A percentile compares a stretch with the other conserved stretches of the same genome.
Evolutionary conservation across 805 yeast species (phyloP).

Genomic region (Candida berthetii): DNA sequence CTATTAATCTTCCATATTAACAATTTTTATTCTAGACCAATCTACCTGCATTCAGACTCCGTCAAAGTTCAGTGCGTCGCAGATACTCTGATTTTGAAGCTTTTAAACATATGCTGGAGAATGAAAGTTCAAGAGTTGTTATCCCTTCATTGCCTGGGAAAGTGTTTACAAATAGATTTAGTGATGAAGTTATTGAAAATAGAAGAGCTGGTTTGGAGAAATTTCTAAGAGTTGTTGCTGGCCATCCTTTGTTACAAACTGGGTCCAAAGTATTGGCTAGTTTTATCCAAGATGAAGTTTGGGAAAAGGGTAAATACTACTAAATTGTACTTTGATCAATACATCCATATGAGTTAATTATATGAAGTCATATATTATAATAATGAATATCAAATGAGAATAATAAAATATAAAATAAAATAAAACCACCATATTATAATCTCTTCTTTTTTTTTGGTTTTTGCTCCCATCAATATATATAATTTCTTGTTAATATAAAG

Average conservation of each 20-base stretch:
- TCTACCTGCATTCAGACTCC: slow-evolving; percentile 75
- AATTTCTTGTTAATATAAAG: slow-evolving; percentile 28
- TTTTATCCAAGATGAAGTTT: slow-evolving; percentile 81
- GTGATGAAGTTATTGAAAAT: slow-evolving; percentile 76
- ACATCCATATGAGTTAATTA: background rate
- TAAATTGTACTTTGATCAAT: background rate
- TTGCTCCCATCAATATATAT: no score
- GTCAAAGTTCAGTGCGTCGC: slow-evolving; percentile 66
- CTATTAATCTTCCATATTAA: no score
- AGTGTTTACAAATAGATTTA: slow-evolving; percentile 65
- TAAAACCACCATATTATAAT: no score
- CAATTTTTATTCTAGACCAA: slow-evolving; percentile 71
- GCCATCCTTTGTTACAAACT: slow-evolving; percentile 90
- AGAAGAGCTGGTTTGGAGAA: slow-evolving; percentile 80
- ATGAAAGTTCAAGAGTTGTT: slow-evolving; percentile 72
- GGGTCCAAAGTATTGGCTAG: slow-evolving; percentile 73
- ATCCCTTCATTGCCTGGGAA: slow-evolving; percentile 93
- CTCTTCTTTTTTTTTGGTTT: no score
- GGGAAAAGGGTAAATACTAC: slow-evolving; percentile 37
- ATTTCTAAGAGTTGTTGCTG: slow-evolving; percentile 74
- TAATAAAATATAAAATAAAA: no score
- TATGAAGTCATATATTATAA: no score
- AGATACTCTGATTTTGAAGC: slow-evolving; percentile 87
- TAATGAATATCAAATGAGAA: no score
- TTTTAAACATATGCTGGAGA: slow-evolving; percentile 66